Evolutionary conservation across 2,329 filamentous ascomycete species (phyloP).

Genomic region (Trichoderma cornu-damae): DNA sequence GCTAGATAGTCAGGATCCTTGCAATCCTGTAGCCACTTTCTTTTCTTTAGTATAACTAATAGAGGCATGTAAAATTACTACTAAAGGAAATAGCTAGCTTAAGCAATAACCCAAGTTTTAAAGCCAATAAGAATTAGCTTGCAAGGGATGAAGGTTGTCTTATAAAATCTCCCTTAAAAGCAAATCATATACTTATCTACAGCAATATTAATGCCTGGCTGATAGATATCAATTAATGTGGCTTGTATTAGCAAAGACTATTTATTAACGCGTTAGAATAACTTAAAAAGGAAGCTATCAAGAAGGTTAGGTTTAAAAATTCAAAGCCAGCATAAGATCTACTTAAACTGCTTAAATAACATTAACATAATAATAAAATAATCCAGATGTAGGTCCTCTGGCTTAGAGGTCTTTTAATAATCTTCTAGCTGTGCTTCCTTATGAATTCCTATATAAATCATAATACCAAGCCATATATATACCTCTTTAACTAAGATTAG

Average conservation of each 20-base stretch:
- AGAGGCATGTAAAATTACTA: too few relatives aligned
- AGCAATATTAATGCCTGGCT: not conserved
- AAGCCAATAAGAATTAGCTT: too few relatives aligned
- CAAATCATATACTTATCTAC: too few relatives aligned
- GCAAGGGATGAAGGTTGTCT: too few relatives aligned
- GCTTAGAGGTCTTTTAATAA: not conserved
- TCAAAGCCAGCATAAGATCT: not conserved
- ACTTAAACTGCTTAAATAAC: not conserved
- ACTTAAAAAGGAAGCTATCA: not conserved
- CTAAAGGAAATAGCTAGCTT: too few relatives aligned
- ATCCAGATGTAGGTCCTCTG: not conserved
- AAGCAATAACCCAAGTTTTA: too few relatives aligned
- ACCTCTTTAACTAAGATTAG: not conserved
- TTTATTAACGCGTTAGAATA: not conserved
- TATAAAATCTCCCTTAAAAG: too few relatives aligned
- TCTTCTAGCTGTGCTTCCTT: not conserved
- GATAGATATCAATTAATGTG: not conserved
- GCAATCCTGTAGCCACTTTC: too few relatives aligned
- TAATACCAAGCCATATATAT: not conserved
- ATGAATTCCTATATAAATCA: not conserved
- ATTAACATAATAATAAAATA: not conserved
- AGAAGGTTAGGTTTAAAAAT: not conserved
- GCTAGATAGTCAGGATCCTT: too few relatives aligned
- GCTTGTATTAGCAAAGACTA: not conserved
- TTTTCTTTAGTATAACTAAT: too few relatives aligned